A percentile compares a stretch with the other conserved stretches of the same genome.
Evolutionary conservation across 2,329 filamentous ascomycete genomes (phyloP).

Genomic region (Botrytis elliptica): DNA sequence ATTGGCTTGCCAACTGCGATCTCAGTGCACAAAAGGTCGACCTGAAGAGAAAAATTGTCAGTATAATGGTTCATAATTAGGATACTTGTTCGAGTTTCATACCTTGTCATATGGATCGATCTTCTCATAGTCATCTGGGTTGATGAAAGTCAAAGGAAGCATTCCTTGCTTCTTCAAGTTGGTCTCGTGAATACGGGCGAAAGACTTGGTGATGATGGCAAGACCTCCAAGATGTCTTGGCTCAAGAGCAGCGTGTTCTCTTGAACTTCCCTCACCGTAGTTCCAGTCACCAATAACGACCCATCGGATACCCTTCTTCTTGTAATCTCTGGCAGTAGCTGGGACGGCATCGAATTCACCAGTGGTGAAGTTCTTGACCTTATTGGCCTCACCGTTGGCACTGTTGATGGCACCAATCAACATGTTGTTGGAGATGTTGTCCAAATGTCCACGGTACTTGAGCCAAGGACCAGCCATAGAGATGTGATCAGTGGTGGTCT

Average conservation of each 20-base stretch:
- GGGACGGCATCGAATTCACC: conserved; percentile 86
- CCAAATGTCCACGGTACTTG: conserved; percentile 97
- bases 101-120: conserved; percentile 84
- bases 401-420: conserved; percentile 95
- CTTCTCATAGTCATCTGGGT: conserved; percentile 97
- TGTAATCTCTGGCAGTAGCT: conserved; percentile 95
- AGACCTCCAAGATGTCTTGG: conserved; percentile 95
- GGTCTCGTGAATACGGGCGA: conserved; percentile 99
- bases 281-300: conserved; percentile 99
- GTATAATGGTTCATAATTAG: neutral
- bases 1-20: conserved; percentile 90
- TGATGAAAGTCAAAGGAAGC: conserved; percentile 93
- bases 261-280: conserved; percentile 95
- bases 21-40: conserved; percentile 86
- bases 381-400: conserved; percentile 96
- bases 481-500: conserved; percentile 97
- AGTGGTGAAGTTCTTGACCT: conserved; percentile 86
- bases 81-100: neutral
- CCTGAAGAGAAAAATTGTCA: conserved; percentile 24
- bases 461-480: conserved; percentile 97
- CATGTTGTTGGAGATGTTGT: conserved; percentile 99
- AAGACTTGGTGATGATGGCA: conserved; percentile 92
- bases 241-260: conserved; percentile 97
- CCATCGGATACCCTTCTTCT: conserved; percentile 94
- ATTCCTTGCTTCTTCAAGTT: conserved; percentile 99